A percentile compares a stretch with the other conserved stretches of the same genome.
Conservation (phyloP, 2,329 filamentous ascomycete species). For the Diaporthe batatas region DNA sequence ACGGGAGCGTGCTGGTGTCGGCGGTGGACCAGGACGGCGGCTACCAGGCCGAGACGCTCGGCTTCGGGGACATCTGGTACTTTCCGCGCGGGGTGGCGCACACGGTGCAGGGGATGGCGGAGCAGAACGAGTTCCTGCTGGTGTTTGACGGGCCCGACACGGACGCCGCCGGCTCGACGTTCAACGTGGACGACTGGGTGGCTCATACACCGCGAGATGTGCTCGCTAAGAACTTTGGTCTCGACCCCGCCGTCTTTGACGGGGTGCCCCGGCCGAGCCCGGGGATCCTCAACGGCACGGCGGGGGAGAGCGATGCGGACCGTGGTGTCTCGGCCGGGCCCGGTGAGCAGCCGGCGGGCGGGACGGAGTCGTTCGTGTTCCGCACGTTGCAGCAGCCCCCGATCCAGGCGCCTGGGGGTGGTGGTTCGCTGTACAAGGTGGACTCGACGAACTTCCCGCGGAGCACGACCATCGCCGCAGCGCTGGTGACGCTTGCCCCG, state of each 20-base stretch:
- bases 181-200: slow-evolving; percentile 80
- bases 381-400: slow-evolving; percentile 67
- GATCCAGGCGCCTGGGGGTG: slow-evolving; percentile 70
- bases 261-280: slow-evolving; percentile 69
- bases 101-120: slow-evolving; percentile 73
- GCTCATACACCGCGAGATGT: slow-evolving; percentile 73
- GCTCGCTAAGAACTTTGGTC: slow-evolving; percentile 77
- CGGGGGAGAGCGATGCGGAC: slow-evolving; percentile 60
- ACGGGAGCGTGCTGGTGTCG: slow-evolving; percentile 68
- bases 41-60: slow-evolving; percentile 67
- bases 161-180: slow-evolving; percentile 68
- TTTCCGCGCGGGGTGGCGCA: slow-evolving; percentile 76
- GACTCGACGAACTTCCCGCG: slow-evolving; percentile 77
- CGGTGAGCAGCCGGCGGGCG: slow-evolving; percentile 64
- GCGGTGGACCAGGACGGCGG: slow-evolving; percentile 73
- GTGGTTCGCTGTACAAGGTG: slow-evolving; percentile 73
- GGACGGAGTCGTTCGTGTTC: slow-evolving; percentile 72
- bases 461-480: slow-evolving; percentile 74
- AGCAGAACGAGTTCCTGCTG: slow-evolving; percentile 76
- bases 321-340: slow-evolving; percentile 53
- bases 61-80: slow-evolving; percentile 76
- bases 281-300: slow-evolving; percentile 71
- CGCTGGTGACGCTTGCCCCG: slow-evolving; percentile 74
- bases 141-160: slow-evolving; percentile 49
- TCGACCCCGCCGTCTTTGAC: slow-evolving; percentile 71